Percentiles rank a stretch among this genome's conserved stretches.
These are phyloP conservation scores for Vitis cinerea DNA, from an alignment of 164 flowering plant genomes.

Conservation along the genomic window DNA sequence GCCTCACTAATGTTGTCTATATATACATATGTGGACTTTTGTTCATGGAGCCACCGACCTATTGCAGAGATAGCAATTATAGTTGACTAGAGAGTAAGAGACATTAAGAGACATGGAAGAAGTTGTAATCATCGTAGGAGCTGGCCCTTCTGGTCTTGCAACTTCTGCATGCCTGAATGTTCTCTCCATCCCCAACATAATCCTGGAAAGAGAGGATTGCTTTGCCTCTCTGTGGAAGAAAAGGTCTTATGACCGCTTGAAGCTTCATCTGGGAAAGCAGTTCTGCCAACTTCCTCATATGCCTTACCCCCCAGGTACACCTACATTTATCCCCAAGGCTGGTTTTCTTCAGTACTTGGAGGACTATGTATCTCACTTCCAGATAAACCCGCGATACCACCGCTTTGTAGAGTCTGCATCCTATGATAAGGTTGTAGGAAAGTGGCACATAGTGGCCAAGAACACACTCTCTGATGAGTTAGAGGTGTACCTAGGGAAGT, in stretches of 20 bases:
- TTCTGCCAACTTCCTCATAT: constrained; percentile 39
- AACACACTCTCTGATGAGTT: constrained; percentile 4
- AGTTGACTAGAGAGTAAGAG: too few species aligned
- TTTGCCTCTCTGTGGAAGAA: constrained; percentile 40
- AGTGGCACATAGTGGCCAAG: constrained; percentile 28
- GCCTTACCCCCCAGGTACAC: constrained; percentile 18
- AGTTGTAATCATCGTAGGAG: constrained; percentile 28
- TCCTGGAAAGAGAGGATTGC: constrained; percentile 43
- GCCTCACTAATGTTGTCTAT: too few species aligned
- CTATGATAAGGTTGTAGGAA: constrained; percentile 7
- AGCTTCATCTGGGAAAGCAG: constrained; percentile 38
- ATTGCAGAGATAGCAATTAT: too few species aligned
- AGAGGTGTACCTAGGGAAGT: constrained; percentile 22
- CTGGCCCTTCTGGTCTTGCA: constrained; percentile 41
- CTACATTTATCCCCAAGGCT: constrained; percentile 26
- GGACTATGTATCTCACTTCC: constrained; percentile 23
- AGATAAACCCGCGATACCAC: constrained; percentile 20
- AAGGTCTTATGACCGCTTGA: constrained; percentile 33
- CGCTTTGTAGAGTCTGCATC: constrained; percentile 19
- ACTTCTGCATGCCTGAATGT: constrained; percentile 32
- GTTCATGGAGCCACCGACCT: too few species aligned
- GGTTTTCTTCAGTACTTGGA: constrained; percentile 35
- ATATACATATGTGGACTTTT: too few species aligned
- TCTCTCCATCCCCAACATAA: constrained; percentile 19
- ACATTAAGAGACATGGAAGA: constrained; percentile 5